phyloP scores from a whole-genome alignment of 805 yeast species.

The Wickerhamiella spandovensis region DNA sequence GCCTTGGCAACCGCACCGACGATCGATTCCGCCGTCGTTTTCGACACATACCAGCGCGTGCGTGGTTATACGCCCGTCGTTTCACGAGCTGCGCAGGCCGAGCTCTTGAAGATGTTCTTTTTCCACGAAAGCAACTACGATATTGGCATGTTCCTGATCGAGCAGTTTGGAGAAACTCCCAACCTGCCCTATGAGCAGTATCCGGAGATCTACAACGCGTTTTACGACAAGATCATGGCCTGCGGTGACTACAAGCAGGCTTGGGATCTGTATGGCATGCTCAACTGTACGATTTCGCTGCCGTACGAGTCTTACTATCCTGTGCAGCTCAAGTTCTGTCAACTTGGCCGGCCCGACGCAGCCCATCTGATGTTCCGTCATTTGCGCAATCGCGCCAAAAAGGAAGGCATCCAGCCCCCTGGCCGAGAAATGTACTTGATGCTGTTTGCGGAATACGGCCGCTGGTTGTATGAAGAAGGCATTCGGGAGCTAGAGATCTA shows the following conservation, averaged over 20 bases:
- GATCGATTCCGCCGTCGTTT: constrained; percentile 19
- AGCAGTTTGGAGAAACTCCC: constrained; percentile 30
- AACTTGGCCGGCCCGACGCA: constrained; percentile 41
- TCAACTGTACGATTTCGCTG: constrained; percentile 40
- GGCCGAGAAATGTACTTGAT: constrained; percentile 43
- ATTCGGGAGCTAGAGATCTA: constrained; percentile 49
- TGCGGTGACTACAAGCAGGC: constrained; percentile 31
- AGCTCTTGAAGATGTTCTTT: constrained; percentile 28
- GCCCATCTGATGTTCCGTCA: constrained; percentile 50
- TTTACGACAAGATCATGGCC: constrained; percentile 33
- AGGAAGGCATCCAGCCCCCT: constrained; percentile 40
- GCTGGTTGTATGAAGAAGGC: constrained; percentile 47
- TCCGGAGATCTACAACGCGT: constrained; percentile 29
- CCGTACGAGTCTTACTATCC: constrained; percentile 50
- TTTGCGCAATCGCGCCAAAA: constrained; percentile 41
- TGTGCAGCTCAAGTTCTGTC: constrained; percentile 42
- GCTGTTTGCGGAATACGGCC: constrained; percentile 49
- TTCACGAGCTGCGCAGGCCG: constrained; percentile 28
- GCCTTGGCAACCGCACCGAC: constrained; percentile 20
- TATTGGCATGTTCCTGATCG: constrained; percentile 30
- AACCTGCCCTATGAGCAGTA: constrained; percentile 19
- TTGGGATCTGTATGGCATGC: constrained; percentile 46
- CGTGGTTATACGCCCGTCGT: constrained; percentile 29
- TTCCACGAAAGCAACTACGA: constrained; percentile 28
- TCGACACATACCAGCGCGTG: constrained; percentile 31